These are phyloP conservation scores for Globisporangium echinulatum DNA, from an alignment of 352 stramenopile genomes.

Conservation along the genomic window DNA sequence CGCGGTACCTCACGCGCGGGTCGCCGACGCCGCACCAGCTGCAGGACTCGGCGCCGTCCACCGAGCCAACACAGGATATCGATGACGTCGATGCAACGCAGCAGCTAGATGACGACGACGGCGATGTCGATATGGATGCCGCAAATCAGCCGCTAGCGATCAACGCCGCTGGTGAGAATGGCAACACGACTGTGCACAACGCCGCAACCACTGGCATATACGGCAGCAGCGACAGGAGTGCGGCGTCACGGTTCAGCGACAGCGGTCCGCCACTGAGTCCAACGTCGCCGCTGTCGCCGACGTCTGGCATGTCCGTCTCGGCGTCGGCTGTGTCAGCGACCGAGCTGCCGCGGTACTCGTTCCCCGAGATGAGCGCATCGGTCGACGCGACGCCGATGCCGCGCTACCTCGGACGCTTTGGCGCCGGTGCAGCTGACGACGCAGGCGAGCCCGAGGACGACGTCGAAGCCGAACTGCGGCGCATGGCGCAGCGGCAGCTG, in stretches of 20 bases:
- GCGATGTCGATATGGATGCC: constrained; percentile 13
- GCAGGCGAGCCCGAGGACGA: constrained; percentile 48
- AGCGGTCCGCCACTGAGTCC: constrained; percentile 24
- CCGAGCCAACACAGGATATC: constrained; percentile 1
- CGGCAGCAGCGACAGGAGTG: background rate
- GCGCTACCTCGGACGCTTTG: constrained; percentile 66
- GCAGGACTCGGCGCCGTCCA: constrained; percentile 8
- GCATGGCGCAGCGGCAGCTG: constrained; percentile 73
- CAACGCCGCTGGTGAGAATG: constrained; percentile 1
- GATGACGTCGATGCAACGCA: constrained; percentile 10
- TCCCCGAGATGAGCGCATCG: constrained; percentile 77
- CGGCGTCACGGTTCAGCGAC: background rate
- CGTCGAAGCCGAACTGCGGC: constrained; percentile 67
- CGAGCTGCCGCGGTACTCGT: constrained; percentile 59
- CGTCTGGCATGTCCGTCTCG: constrained; percentile 69
- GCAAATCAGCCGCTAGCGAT: constrained; percentile 5
- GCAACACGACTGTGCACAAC: background rate
- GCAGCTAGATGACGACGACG: constrained; percentile 1
- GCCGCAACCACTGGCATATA: too few relatives aligned
- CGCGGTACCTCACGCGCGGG: constrained; percentile 41
- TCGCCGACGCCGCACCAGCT: background rate
- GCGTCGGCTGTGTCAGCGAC: constrained; percentile 76
- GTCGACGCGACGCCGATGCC: constrained; percentile 70
- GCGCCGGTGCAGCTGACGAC: constrained; percentile 5
- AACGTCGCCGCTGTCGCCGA: constrained; percentile 54